Conservation (phyloP, 2,329 filamentous ascomycete genomes). For the Dendrostoma leiphaemia region DNA sequence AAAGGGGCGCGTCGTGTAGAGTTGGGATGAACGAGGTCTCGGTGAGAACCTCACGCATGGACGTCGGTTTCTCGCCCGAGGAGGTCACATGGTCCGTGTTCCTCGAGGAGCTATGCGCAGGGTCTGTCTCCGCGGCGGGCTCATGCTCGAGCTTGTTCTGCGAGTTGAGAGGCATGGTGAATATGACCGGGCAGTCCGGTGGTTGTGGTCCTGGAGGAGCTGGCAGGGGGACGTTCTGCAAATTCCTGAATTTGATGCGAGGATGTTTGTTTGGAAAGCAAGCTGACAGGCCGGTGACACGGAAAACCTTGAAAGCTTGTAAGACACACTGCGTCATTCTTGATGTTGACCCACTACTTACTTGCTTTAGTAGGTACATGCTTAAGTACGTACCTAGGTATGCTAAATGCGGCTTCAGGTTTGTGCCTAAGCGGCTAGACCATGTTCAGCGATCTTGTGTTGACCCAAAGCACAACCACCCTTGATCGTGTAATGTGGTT, state of each 20-base stretch:
- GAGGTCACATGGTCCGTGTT: background rate
- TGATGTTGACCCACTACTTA: background rate
- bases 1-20: background rate
- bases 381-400: no score
- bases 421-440: background rate
- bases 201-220: no score
- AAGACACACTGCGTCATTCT: background rate
- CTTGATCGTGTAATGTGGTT: no score
- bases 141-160: background rate
- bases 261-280: background rate
- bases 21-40: background rate
- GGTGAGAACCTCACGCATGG: background rate
- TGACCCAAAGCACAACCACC: no score
- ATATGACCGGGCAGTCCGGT: background rate
- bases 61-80: background rate
- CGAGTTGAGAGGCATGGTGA: background rate
- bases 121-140: background rate
- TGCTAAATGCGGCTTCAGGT: background rate
- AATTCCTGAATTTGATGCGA: background rate
- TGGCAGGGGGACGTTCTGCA: background rate
- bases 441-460: background rate
- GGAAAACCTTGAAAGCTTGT: background rate
- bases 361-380: no score
- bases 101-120: background rate
- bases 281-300: background rate